These are phyloP conservation scores for Lichenothelia convexa DNA, from an alignment of 495 filamentous ascomycete genomes.

Conservation along the genomic window DNA sequence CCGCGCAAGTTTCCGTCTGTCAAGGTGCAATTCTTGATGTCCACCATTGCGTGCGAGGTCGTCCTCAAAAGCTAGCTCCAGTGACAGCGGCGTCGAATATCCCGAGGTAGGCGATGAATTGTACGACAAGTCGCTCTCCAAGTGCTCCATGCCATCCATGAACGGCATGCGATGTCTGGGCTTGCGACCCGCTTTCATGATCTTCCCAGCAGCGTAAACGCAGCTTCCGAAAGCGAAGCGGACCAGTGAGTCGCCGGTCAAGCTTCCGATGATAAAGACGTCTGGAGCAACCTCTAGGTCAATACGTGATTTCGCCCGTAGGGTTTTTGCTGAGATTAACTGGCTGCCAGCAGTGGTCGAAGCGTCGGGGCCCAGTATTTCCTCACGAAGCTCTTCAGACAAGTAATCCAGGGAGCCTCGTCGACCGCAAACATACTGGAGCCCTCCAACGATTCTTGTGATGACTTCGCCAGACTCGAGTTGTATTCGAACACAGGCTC, in stretches of 20 bases:
- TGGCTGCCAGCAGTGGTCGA: slow-evolving; percentile 1
- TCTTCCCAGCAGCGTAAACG: slow-evolving; percentile 36
- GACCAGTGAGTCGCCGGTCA: slow-evolving; percentile 47
- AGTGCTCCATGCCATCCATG: no score
- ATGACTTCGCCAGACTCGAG: slow-evolving; percentile 28
- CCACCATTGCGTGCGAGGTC: no score
- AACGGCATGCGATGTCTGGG: no score
- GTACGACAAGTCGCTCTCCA: no score
- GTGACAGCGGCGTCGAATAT: no score
- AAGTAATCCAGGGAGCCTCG: slow-evolving; percentile 41
- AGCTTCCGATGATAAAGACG: slow-evolving; percentile 43
- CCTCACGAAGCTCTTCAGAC: slow-evolving; percentile 27
- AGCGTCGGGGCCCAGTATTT: slow-evolving; percentile 26
- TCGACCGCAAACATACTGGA: slow-evolving; percentile 44
- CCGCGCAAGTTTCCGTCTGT: no score
- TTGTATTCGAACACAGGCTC: slow-evolving; percentile 28
- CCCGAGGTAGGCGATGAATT: no score
- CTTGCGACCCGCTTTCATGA: no score
- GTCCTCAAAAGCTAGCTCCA: no score
- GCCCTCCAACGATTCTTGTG: slow-evolving; percentile 25
- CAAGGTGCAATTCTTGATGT: no score
- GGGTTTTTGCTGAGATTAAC: slow-evolving; percentile 34
- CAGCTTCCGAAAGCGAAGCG: slow-evolving; percentile 47
- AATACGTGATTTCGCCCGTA: slow-evolving; percentile 34
- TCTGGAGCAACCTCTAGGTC: slow-evolving; percentile 35